Evolutionary conservation across 1,284 basidiomycete genomes (phyloP).

Genomic region (Phylloboletellus chloephorus): DNA sequence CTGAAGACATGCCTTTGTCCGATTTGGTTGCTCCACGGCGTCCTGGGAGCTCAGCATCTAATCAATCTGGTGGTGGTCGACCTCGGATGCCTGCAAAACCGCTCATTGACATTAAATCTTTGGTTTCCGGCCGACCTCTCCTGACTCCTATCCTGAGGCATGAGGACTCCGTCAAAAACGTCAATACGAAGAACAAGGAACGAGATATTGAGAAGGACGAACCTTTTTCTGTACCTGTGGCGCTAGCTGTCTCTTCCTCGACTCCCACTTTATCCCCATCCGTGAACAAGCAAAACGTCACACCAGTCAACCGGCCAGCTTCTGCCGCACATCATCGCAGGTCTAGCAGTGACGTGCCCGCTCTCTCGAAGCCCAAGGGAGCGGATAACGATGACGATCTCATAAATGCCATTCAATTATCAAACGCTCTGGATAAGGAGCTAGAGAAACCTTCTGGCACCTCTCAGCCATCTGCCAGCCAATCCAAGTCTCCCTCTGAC

Average conservation of each 20-base stretch:
- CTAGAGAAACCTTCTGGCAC: constrained; percentile 11
- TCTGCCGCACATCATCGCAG: constrained; percentile 14
- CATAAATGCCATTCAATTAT: constrained; percentile 29
- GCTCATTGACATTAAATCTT: constrained; percentile 44
- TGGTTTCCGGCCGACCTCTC: constrained; percentile 29
- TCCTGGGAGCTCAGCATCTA: constrained; percentile 42
- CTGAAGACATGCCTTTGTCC: constrained; percentile 41
- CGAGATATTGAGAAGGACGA: constrained; percentile 24
- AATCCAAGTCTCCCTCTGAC: constrained; percentile 11
- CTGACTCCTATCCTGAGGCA: constrained; percentile 26
- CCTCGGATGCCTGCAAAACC: constrained; percentile 39
- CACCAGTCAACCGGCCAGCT: constrained; percentile 1
- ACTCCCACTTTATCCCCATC: constrained; percentile 18
- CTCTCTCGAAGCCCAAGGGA: constrained; percentile 7
- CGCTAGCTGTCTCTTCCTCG: constrained; percentile 22
- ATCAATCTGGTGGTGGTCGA: constrained; percentile 27
- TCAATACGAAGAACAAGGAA: constrained; percentile 17
- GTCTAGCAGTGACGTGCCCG: constrained; percentile 16
- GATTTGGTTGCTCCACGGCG: constrained; percentile 37
- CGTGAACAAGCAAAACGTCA: constrained; percentile 4
- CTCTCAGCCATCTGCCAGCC: not conserved
- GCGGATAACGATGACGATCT: constrained; percentile 29
- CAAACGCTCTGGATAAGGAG: constrained; percentile 24
- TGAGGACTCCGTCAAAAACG: constrained; percentile 25
- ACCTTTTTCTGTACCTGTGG: constrained; percentile 30